Evolutionary conservation across 257 asterid genomes (phyloP).

Genomic region (Ehretia macrophylla): DNA sequence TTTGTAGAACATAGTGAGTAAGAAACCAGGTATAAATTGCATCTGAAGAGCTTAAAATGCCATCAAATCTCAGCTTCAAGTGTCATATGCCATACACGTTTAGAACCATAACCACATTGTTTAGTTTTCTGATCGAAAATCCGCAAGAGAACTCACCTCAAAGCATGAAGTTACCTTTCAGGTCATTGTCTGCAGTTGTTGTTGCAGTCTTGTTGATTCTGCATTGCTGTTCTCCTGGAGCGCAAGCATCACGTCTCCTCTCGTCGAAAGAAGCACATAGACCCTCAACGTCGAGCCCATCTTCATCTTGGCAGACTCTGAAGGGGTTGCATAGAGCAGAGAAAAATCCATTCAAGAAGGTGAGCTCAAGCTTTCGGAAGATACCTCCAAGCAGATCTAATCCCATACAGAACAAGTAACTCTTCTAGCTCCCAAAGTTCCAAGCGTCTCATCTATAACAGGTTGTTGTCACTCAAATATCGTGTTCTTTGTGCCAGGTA

Average conservation of each 20-base stretch:
- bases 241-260: not conserved
- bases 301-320: not conserved
- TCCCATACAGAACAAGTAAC: constrained; percentile 39
- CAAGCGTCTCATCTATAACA: not conserved
- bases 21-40: not conserved
- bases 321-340: constrained; percentile 13
- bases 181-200: not conserved
- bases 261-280: not conserved
- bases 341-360: constrained; percentile 16
- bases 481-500: constrained; percentile 13
- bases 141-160: not conserved
- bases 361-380: constrained; percentile 15
- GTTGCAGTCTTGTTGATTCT: constrained; percentile 1
- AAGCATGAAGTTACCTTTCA: not conserved
- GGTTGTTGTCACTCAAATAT: not conserved
- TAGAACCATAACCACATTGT: not conserved
- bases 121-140: too few relatives aligned
- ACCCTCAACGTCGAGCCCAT: not conserved
- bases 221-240: not conserved
- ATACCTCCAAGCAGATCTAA: constrained; percentile 32
- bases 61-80: not conserved
- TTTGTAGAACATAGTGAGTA: not conserved
- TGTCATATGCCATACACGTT: too few relatives aligned
- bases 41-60: not conserved
- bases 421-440: constrained; percentile 5